phyloP scores from a whole-genome alignment of 2,329 filamentous ascomycete species.

The Aureobasidium lini region DNA sequence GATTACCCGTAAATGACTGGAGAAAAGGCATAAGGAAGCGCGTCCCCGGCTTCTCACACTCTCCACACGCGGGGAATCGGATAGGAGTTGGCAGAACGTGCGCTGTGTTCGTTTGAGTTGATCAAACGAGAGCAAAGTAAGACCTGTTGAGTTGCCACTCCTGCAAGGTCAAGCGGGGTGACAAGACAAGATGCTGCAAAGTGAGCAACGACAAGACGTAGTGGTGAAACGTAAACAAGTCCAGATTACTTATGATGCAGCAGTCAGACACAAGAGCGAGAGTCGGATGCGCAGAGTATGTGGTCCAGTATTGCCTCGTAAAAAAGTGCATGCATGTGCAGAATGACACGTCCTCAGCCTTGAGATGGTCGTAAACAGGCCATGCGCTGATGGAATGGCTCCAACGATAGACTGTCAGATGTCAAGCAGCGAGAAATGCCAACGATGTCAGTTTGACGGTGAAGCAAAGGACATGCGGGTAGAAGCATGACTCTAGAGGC shows the following conservation, averaged over 20 bases:
- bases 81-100: slow-evolving; percentile 1
- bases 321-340: slow-evolving; percentile 11
- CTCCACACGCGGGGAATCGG: slow-evolving; percentile 2
- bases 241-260: neutral
- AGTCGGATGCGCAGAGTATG: neutral
- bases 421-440: neutral
- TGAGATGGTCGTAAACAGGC: neutral
- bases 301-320: slow-evolving; percentile 5
- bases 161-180: slow-evolving; percentile 4
- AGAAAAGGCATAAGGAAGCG: neutral
- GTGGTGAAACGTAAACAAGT: neutral
- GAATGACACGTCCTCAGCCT: slow-evolving; percentile 5
- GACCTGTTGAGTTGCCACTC: slow-evolving; percentile 3
- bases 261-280: slow-evolving; percentile 3
- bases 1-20: slow-evolving; percentile 2
- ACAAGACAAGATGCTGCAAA: neutral
- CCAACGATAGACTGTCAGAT: neutral
- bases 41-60: neutral
- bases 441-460: neutral
- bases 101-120: slow-evolving; percentile 3
- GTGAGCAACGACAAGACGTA: neutral
- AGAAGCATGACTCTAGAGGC: neutral
- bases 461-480: neutral
- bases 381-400: neutral
- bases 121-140: slow-evolving; percentile 7